Evolutionary conservation across 164 flowering plant species (phyloP), one percentile per base, ranked within the genome.

Genomic region (Annona cherimola): DNA sequence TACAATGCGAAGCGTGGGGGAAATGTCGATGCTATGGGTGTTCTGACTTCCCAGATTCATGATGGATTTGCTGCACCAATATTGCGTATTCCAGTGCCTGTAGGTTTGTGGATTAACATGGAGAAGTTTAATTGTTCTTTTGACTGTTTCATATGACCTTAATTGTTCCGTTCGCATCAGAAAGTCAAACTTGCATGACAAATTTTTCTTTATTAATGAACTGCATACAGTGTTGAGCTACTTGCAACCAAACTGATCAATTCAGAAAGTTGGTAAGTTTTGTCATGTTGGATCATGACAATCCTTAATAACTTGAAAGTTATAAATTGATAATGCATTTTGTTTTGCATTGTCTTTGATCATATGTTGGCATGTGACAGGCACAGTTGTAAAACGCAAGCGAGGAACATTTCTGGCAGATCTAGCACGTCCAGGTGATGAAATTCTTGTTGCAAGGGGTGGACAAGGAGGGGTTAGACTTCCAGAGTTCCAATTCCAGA

Each of bases 1-100:
- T 83, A 85, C 73, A 90, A 77, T 71, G 99, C 98, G 3, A 95
- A 91, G 82, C 98, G 99, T 18, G 99, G 99, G 4, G 98, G 97
- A 57, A 91, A 89, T 83, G 99, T 90, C 66, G 94, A 86, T 79
- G 82, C 97, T 2, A 89, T 89, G 94, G 96, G 98, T 41, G 88
- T 88, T 70, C 84, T 91, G 68, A 85, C 90, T 42, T 84, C 94
- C 43, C 89, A 83, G 55, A 42, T 84, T 77, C 93, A 72, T 54
- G 82, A 86, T 78, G 99, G 97, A 61, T 72, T 84, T 62, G 86
- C 88, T 77, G 87, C 89, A 4, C 96, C 99, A 1, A 74, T 87
- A n/a, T 71, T 95, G 83, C 92, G 96, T 40, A 86, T 93, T 80
- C 91, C 99, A 9, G 99, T 95, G 16, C 99, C 99, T 81, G 73